Evolutionary conservation across 2,329 filamentous ascomycete species (phyloP).

Genomic region (Aspergillus unguis): DNA sequence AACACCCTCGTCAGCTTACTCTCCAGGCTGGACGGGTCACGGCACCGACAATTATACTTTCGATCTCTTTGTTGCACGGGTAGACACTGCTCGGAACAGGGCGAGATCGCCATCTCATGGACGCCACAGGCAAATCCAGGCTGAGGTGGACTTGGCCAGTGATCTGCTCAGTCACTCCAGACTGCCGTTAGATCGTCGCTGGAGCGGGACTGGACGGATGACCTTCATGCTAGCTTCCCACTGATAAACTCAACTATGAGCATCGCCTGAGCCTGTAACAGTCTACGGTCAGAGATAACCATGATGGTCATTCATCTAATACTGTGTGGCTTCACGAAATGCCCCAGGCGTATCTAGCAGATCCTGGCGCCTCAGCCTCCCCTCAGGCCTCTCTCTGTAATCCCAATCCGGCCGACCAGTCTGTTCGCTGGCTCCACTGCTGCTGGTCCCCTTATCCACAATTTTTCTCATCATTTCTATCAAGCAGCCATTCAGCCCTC

Average conservation of each 20-base stretch:
- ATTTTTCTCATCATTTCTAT: conserved; percentile 6
- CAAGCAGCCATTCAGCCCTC: conserved; percentile 6
- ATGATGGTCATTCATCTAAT: not conserved
- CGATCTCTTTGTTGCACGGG: conserved; percentile 2
- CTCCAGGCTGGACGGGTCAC: too few relatives aligned
- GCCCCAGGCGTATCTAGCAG: not conserved
- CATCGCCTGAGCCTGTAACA: not conserved
- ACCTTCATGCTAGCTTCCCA: not conserved
- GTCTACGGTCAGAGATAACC: not conserved
- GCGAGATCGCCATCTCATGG: conserved; percentile 1
- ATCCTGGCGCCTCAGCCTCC: conserved; percentile 6
- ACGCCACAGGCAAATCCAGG: not conserved
- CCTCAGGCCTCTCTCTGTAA: not conserved
- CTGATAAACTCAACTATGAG: not conserved
- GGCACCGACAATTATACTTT: not conserved
- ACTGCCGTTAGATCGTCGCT: conserved; percentile 5
- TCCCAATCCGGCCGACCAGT: conserved; percentile 13
- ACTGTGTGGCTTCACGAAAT: conserved; percentile 3
- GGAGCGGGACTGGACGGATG: not conserved
- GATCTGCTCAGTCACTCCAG: conserved; percentile 3
- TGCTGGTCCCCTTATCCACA: conserved; percentile 15
- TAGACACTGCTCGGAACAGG: conserved; percentile 1
- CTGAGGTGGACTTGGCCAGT: not conserved
- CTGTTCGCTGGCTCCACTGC: conserved; percentile 21
- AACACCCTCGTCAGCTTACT: too few relatives aligned